phyloP scores from a whole-genome alignment of 2,329 filamentous ascomycete genomes.

The Cercospora zeae-maydis region DNA sequence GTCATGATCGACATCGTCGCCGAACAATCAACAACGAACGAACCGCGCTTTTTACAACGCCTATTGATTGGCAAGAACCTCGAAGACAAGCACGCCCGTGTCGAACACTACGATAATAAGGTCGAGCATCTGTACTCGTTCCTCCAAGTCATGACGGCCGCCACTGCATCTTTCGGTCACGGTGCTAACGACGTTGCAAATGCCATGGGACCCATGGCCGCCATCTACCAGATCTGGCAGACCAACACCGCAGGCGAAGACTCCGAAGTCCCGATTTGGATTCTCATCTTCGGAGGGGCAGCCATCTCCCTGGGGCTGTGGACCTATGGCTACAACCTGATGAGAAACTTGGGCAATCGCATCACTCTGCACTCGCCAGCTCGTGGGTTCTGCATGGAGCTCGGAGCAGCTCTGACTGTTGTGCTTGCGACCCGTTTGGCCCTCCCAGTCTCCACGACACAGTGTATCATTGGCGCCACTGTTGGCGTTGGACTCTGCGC shows the following conservation, averaged over 20 bases:
- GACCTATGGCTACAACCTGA: slow-evolving; percentile 62
- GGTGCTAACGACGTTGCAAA: slow-evolving; percentile 63
- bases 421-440: slow-evolving; percentile 60
- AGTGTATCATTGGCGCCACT: slow-evolving; percentile 60
- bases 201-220: slow-evolving; percentile 59
- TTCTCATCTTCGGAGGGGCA: slow-evolving; percentile 54
- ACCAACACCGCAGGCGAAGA: slow-evolving; percentile 45
- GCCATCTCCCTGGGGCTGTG: slow-evolving; percentile 55
- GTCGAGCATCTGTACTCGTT: slow-evolving; percentile 63
- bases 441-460: slow-evolving; percentile 61
- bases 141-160: slow-evolving; percentile 64
- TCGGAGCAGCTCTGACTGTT: slow-evolving; percentile 59
- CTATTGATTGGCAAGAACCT: slow-evolving; percentile 25
- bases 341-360: slow-evolving; percentile 58
- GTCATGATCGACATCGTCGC: slow-evolving; percentile 28
- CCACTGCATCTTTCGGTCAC: slow-evolving; percentile 67
- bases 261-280: slow-evolving; percentile 57
- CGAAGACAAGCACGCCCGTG: slow-evolving; percentile 47
- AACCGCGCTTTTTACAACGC: slow-evolving; percentile 38
- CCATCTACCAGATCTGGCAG: slow-evolving; percentile 58
- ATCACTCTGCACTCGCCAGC: slow-evolving; percentile 59
- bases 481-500: slow-evolving; percentile 61
- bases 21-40: slow-evolving; percentile 39
- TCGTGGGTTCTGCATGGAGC: slow-evolving; percentile 57
- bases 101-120: slow-evolving; percentile 58